Evolutionary conservation across 371 early-diverging fungal genomes (phyloP), one percentile per base, ranked within the genome.

Genomic region (Cladochytrium tenue): DNA sequence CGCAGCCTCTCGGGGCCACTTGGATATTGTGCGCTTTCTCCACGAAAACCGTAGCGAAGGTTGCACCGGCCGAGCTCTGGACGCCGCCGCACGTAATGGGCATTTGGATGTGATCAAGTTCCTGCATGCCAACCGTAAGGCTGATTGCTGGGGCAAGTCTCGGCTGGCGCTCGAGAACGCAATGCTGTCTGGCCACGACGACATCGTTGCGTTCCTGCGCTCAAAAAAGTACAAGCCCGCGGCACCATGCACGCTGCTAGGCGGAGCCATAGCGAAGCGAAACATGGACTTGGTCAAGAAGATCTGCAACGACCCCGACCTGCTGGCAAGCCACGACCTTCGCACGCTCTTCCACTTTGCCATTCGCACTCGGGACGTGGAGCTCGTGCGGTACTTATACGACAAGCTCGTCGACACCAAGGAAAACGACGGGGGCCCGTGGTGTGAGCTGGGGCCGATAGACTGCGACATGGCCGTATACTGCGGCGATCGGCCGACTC

Each of bases 61-160:
- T 1, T 66, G 70, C 53, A 70, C 69, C 13, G 4, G 51, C 13
- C 51, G 59, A 28, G 73, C 66, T 4, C 52, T 72, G 56, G 70
- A 72, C 51, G 28, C 43, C 7, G 73, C 73, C 15, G 61, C 73
- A 26, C 23, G 25, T 27, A 15, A 66, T 31, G 66, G 66, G 4
- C 68, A 69, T 28, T 35, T 69, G 20, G 52, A 73, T 26, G 64
- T 71, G 13, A 72, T 71, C 23, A 62, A 71, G 32, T 71, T 32
- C 25, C 33, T 71, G 52, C 63, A 63, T 60, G 59, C 50, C 26
- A 15, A 71, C 30, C 32, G 71, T 15, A 50, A 32, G 25, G 72
- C 71, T 32, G 71, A 43, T 20, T 7, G 43, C 13, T 43, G 43
- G 43, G 20, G 20, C 7, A 7, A 20, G 43, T 43, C 43, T 7